Percentiles rank a stretch among this genome's conserved stretches.
These are phyloP conservation scores for Fragilariopsis cylindrus DNA, from an alignment of 108 stramenopile species.

Conservation along the genomic window DNA sequence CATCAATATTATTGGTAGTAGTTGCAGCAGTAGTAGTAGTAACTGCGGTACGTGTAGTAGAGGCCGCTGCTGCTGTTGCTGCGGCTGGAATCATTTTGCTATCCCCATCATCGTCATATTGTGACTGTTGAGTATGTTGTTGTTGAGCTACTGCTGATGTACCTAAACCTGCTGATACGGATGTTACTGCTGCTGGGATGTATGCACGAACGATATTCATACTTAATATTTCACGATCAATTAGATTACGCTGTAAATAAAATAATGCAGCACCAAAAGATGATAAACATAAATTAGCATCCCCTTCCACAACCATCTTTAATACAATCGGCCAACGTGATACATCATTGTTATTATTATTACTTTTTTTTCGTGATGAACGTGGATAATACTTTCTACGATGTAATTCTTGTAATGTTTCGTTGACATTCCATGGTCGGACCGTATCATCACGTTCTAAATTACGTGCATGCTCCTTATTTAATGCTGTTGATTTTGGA, in stretches of 20 bases:
- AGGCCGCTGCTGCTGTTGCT: no score
- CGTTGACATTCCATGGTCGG: constrained; percentile 86
- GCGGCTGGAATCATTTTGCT: not conserved
- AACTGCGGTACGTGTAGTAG: no score
- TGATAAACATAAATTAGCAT: constrained; percentile 72
- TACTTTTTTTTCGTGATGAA: constrained; percentile 38
- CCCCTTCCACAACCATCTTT: constrained; percentile 75
- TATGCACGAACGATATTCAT: constrained; percentile 91
- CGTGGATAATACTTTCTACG: constrained; percentile 79
- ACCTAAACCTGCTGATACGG: not conserved
- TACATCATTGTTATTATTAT: constrained; percentile 26
- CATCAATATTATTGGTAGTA: not conserved
- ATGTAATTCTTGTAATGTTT: constrained; percentile 79
- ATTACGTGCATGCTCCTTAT: constrained; percentile 46
- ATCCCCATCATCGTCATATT: not conserved
- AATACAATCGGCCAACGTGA: constrained; percentile 87
- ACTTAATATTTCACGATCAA: constrained; percentile 90
- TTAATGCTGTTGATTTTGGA: constrained; percentile 76
- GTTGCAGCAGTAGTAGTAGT: no score
- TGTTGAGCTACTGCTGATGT: not conserved
- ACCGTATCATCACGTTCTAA: constrained; percentile 48
- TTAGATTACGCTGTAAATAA: constrained; percentile 89
- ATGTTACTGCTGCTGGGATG: constrained; percentile 56
- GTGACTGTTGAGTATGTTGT: not conserved
- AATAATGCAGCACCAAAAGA: constrained; percentile 89